Percentiles rank a stretch among this genome's conserved stretches.
These are phyloP conservation scores for Aspergillus puulaauensis DNA, from an alignment of 2,329 filamentous ascomycete genomes.

Conservation along the genomic window DNA sequence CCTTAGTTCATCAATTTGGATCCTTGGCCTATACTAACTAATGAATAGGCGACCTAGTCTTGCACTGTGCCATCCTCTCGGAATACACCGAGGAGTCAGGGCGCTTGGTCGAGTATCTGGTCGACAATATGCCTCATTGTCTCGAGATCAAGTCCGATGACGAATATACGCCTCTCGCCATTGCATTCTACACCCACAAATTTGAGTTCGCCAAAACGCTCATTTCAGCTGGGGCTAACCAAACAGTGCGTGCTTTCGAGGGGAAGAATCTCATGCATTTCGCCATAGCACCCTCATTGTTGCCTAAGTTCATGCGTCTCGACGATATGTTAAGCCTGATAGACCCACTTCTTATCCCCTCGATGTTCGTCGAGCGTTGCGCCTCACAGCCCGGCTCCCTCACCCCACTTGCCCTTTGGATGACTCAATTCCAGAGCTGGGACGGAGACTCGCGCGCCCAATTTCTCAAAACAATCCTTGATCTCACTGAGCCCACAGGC, in stretches of 20 bases:
- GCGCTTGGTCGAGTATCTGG: conserved; percentile 64
- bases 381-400: conserved; percentile 24
- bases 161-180: conserved; percentile 62
- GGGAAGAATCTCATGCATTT: conserved; percentile 69
- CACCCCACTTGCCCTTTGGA: conserved; percentile 59
- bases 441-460: not conserved
- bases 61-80: conserved; percentile 65
- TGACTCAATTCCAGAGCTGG: conserved; percentile 27
- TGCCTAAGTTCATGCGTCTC: conserved; percentile 52
- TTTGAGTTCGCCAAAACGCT: conserved; percentile 53
- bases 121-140: conserved; percentile 60
- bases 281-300: conserved; percentile 19
- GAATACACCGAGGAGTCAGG: conserved; percentile 43
- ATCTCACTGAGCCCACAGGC: conserved; percentile 54
- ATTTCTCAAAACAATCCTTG: conserved; percentile 3
- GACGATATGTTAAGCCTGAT: conserved; percentile 51
- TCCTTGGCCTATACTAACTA: not conserved
- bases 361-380: conserved; percentile 33
- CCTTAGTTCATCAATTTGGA: not conserved
- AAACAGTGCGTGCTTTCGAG: conserved; percentile 59
- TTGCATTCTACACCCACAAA: conserved; percentile 58
- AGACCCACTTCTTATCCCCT: conserved; percentile 45
- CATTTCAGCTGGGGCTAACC: conserved; percentile 68
- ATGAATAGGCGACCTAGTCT: conserved; percentile 48
- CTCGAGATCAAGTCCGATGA: conserved; percentile 57